phyloP scores from a whole-genome alignment of 2,329 filamentous ascomycete species.

The Beauveria varroae region DNA sequence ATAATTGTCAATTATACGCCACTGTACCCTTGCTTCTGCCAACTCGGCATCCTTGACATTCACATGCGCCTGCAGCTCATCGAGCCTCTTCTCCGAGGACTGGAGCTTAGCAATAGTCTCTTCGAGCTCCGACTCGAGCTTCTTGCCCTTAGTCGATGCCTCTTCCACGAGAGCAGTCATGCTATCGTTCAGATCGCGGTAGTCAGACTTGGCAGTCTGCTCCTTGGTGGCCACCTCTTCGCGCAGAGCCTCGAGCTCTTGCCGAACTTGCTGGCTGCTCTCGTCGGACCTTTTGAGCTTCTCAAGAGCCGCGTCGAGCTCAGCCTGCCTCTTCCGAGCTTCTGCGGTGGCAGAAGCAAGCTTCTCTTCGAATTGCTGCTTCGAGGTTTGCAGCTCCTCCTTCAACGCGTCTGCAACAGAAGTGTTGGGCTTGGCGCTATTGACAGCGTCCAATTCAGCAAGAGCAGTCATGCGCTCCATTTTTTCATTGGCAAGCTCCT shows the following conservation, averaged over 20 bases:
- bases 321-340: slow-evolving; percentile 28
- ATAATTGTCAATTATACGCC: no score
- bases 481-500: slow-evolving; percentile 50
- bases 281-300: slow-evolving; percentile 28
- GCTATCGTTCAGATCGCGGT: slow-evolving; percentile 56
- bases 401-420: slow-evolving; percentile 45
- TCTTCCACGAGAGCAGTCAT: slow-evolving; percentile 55
- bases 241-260: slow-evolving; percentile 46
- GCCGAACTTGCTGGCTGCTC: slow-evolving; percentile 41
- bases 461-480: slow-evolving; percentile 52
- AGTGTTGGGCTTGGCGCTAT: slow-evolving; percentile 49
- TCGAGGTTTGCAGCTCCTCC: slow-evolving; percentile 40
- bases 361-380: slow-evolving; percentile 38
- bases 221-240: slow-evolving; percentile 42
- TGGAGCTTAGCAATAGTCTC: slow-evolving; percentile 36
- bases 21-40: slow-evolving; percentile 49
- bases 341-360: slow-evolving; percentile 26
- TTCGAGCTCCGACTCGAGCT: slow-evolving; percentile 41
- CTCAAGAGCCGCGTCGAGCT: slow-evolving; percentile 26
- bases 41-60: slow-evolving; percentile 59
- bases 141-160: slow-evolving; percentile 46
- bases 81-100: slow-evolving; percentile 40
- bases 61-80: slow-evolving; percentile 45
- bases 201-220: slow-evolving; percentile 52
- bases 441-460: slow-evolving; percentile 52